A percentile compares a stretch with the other conserved stretches of the same genome.
Conservation (phyloP, 129 eudicot species). For the Centrapalus pauciflorus region DNA sequence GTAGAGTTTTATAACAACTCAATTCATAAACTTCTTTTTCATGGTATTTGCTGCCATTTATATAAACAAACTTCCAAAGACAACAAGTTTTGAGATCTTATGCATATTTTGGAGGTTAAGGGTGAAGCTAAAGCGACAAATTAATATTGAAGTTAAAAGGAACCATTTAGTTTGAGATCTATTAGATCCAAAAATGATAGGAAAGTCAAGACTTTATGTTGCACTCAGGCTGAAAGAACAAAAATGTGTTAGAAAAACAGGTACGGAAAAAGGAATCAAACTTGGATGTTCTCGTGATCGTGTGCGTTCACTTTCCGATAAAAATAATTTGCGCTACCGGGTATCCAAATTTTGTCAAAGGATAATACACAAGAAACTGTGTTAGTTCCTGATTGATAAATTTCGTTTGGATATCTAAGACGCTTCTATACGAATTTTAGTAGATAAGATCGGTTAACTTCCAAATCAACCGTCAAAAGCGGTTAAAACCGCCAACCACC, state of each 20-base stretch:
- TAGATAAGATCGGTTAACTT: too few species aligned
- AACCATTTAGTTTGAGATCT: neutral
- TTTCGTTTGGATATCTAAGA: too few species aligned
- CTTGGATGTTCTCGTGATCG: too few species aligned
- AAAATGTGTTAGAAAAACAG: neutral
- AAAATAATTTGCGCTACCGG: too few species aligned
- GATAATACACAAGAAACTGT: too few species aligned
- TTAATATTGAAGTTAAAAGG: neutral
- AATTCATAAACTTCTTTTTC: neutral
- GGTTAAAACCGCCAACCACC: too few species aligned
- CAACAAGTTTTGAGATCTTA: constrained; percentile 2
- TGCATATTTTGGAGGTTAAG: neutral
- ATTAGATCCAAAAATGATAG: neutral
- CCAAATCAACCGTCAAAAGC: too few species aligned
- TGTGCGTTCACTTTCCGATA: too few species aligned
- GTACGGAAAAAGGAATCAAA: too few species aligned
- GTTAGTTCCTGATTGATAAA: too few species aligned
- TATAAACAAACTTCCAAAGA: neutral
- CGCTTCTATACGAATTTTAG: too few species aligned
- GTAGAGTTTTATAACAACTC: neutral
- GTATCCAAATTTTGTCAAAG: too few species aligned
- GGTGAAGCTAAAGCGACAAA: neutral
- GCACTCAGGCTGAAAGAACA: neutral
- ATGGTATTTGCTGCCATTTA: neutral
- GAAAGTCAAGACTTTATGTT: neutral